Evolutionary conservation across 345 rosid species (phyloP), one percentile per base, ranked within the genome.

Genomic region (Salix suchowensis): DNA sequence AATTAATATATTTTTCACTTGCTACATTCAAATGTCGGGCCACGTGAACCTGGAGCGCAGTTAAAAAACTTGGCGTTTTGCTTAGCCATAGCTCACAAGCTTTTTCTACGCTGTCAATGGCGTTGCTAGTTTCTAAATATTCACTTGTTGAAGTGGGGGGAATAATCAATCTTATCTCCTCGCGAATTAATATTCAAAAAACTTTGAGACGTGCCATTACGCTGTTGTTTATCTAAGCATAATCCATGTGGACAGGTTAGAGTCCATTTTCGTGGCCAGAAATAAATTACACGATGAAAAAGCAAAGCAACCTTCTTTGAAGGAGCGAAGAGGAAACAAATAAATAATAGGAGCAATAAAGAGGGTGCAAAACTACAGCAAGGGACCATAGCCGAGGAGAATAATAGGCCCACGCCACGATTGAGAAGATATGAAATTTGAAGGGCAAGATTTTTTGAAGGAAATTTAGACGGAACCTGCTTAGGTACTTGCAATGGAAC

Each of bases 401-500:
- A 46, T 44, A 54, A 16, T 18, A 44, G 68, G 74, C 32, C 39
- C 79, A 77, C 83, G 28, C 86, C 84, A 81, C 80, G 76, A 80
- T 80, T 42, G 72, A 46, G 78, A 82, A 46, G 78, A 82, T 74
- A 55, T 68, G 80, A 80, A 82, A 82, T 72, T 62, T 68, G 81
- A 80, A 82, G 26, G 76, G 74, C n/a, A 58, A 42, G 36, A 36
- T 36, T 66, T 62, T 7, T 58, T 44, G 24, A 61, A 50, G 76
- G 80, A 65, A 69, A 54, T 48, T 50, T 39, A 50, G 65, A 60
- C 28, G 50, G 54, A 65, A 52, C 42, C 39, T 50, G 65, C 70
- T 6, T 6, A 52, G 58, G 28, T 34, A 61, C 65, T 32, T n/a
- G 32, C 62, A 65, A 54, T 40, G 24, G 54, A 0, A 24, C 44